These are phyloP conservation scores for Millerozyma miso DNA, from an alignment of 805 yeast species.

Conservation along the genomic window DNA sequence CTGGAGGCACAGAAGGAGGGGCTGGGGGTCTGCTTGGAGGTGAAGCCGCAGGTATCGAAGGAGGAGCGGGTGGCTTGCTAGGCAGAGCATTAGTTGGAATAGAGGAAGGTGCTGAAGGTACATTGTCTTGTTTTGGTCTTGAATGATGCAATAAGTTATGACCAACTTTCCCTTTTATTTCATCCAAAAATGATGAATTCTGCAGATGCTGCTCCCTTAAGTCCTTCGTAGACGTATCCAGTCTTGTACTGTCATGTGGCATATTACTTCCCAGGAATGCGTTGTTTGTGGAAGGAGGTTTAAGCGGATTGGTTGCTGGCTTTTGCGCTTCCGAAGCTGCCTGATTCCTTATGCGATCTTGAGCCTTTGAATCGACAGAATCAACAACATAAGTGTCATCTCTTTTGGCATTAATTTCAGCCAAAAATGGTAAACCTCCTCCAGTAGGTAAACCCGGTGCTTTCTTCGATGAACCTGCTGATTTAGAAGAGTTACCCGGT, in stretches of 20 bases:
- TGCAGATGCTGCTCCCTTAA: neutral
- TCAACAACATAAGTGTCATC: conserved; percentile 50
- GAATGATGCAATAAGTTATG: too few species aligned
- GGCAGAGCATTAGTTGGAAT: conserved; percentile 10
- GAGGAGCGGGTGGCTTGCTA: conserved; percentile 9
- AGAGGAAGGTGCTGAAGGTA: conserved; percentile 10
- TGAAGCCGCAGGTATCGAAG: conserved; percentile 18
- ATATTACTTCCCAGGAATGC: too few species aligned
- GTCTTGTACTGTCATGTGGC: too few species aligned
- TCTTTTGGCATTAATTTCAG: conserved; percentile 54
- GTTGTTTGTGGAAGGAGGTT: too few species aligned
- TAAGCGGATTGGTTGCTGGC: too few species aligned
- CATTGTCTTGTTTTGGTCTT: too few species aligned
- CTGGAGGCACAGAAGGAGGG: conserved; percentile 13
- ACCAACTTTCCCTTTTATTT: neutral
- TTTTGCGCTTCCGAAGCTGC: neutral
- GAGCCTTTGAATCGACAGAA: conserved; percentile 12
- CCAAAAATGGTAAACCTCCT: conserved; percentile 54
- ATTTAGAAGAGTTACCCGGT: conserved; percentile 2
- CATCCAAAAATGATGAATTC: neutral
- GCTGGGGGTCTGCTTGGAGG: conserved; percentile 11
- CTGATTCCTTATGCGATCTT: neutral
- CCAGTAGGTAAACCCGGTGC: conserved; percentile 17
- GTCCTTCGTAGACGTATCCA: neutral
- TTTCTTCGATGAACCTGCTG: conserved; percentile 5